Evolutionary conservation across 192 early-diverging fungal genomes (phyloP).

Genomic region (Coemansia interrupta): DNA sequence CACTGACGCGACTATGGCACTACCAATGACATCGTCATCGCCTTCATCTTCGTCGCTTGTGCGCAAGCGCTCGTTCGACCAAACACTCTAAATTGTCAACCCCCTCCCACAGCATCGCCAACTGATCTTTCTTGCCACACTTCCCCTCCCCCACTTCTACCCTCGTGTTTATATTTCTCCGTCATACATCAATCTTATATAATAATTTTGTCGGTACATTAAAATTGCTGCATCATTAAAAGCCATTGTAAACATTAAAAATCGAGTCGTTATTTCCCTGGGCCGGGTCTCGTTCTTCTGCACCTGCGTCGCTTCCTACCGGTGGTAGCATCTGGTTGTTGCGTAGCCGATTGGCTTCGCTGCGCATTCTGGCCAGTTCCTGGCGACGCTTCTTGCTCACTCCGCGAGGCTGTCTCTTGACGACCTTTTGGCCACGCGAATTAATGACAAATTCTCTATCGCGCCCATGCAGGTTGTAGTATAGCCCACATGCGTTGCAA

Average conservation of each 20-base stretch:
- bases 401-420: neutral
- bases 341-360: too few relatives aligned
- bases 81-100: slow-evolving; percentile 21
- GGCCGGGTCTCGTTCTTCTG: too few relatives aligned
- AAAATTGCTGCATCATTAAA: too few relatives aligned
- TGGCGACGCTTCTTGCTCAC: neutral
- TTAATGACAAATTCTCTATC: neutral
- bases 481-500: slow-evolving; percentile 6
- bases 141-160: neutral
- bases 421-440: neutral
- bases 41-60: slow-evolving; percentile 5
- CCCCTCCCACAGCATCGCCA: neutral
- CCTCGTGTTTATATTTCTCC: too few relatives aligned
- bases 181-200: neutral
- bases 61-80: slow-evolving; percentile 47
- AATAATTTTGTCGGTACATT: neutral
- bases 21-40: neutral
- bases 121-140: slow-evolving; percentile 1
- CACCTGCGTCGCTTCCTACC: too few relatives aligned
- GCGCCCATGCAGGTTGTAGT: neutral
- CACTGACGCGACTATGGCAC: neutral
- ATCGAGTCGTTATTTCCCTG: too few relatives aligned
- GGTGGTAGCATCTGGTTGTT: too few relatives aligned
- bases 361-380: too few relatives aligned
- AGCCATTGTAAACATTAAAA: too few relatives aligned